These are phyloP conservation scores for Eragrostis tef DNA, from an alignment of 202 grass and related monocot species.

Conservation along the genomic window DNA sequence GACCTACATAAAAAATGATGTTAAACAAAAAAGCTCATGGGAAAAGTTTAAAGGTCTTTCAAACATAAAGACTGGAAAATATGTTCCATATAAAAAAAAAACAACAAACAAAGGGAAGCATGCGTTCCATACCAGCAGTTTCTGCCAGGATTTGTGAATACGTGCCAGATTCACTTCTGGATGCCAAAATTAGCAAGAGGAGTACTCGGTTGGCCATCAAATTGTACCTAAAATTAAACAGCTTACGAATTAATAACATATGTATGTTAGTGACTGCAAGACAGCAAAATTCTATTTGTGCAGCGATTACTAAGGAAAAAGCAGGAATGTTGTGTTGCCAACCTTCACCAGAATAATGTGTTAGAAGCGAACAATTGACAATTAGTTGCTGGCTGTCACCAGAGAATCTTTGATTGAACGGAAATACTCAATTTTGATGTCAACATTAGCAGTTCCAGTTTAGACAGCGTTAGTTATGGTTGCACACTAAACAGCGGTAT, in stretches of 20 bases:
- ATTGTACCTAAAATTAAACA: slow-evolving; percentile 78
- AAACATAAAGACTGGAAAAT: slow-evolving; percentile 32
- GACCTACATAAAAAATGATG: slow-evolving; percentile 60
- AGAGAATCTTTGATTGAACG: too few species aligned
- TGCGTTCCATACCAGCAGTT: slow-evolving; percentile 68
- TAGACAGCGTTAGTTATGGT: too few species aligned
- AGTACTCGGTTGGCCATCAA: slow-evolving; percentile 98
- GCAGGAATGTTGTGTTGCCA: too few species aligned
- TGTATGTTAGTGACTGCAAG: background rate
- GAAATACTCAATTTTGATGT: too few species aligned
- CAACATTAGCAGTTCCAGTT: too few species aligned
- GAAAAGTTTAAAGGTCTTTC: slow-evolving; percentile 19
- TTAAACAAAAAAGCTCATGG: slow-evolving; percentile 21
- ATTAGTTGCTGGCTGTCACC: too few species aligned
- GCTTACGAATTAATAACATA: background rate
- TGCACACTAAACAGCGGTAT: too few species aligned
- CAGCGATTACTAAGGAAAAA: too few species aligned
- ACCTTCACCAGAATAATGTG: too few species aligned
- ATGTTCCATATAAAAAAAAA: slow-evolving; percentile 25
- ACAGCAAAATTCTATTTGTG: too few species aligned
- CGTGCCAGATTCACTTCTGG: slow-evolving; percentile 72
- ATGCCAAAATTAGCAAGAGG: slow-evolving; percentile 84
- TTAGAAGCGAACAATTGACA: too few species aligned
- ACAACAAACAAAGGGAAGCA: slow-evolving; percentile 13
- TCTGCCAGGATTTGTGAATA: slow-evolving; percentile 75